Conservation (phyloP, 306 rosid species). For the Geum urbanum region DNA sequence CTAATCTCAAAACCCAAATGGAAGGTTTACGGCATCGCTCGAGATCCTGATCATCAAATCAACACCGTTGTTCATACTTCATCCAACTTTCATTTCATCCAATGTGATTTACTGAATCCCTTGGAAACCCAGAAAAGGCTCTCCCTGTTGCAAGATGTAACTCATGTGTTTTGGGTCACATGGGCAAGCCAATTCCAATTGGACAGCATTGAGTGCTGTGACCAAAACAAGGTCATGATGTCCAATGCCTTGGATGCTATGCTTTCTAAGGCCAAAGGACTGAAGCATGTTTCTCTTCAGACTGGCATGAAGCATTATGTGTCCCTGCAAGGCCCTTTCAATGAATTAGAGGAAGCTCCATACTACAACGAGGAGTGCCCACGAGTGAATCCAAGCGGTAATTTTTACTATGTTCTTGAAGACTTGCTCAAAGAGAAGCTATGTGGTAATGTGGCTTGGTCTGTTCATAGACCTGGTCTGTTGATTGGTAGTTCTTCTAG, state of each 20-base stretch:
- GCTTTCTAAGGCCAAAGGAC: slow-evolving; percentile 38
- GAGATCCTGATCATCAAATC: slow-evolving; percentile 39
- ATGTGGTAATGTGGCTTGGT: slow-evolving; percentile 49
- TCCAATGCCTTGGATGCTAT: slow-evolving; percentile 57
- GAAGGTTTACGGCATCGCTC: slow-evolving; percentile 89
- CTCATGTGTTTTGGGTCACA: slow-evolving; percentile 87
- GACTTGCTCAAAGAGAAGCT: slow-evolving; percentile 76
- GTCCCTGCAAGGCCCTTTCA: slow-evolving; percentile 45
- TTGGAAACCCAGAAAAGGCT: slow-evolving; percentile 50
- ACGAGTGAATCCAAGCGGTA: slow-evolving; percentile 33
- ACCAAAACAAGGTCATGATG: slow-evolving; percentile 71
- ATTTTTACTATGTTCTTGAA: slow-evolving; percentile 73
- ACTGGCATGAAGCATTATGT: slow-evolving; percentile 90
- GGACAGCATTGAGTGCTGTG: slow-evolving; percentile 49
- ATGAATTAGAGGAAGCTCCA: slow-evolving; percentile 10
- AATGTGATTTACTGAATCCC: slow-evolving; percentile 71
- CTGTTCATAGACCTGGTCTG: slow-evolving; percentile 83
- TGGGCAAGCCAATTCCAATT: slow-evolving; percentile 79
- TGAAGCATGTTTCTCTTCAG: slow-evolving; percentile 80
- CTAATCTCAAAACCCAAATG: slow-evolving; percentile 46
- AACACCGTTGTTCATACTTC: slow-evolving; percentile 26
- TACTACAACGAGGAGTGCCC: slow-evolving; percentile 59
- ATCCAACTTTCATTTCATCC: slow-evolving; percentile 63
- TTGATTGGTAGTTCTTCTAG: slow-evolving; percentile 63
- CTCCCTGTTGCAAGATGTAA: slow-evolving; percentile 48